A percentile compares a stretch with the other conserved stretches of the same genome.
Evolutionary conservation across 371 early-diverging fungal genomes (phyloP).

Genomic region (Lichtheimia hyalospora): DNA sequence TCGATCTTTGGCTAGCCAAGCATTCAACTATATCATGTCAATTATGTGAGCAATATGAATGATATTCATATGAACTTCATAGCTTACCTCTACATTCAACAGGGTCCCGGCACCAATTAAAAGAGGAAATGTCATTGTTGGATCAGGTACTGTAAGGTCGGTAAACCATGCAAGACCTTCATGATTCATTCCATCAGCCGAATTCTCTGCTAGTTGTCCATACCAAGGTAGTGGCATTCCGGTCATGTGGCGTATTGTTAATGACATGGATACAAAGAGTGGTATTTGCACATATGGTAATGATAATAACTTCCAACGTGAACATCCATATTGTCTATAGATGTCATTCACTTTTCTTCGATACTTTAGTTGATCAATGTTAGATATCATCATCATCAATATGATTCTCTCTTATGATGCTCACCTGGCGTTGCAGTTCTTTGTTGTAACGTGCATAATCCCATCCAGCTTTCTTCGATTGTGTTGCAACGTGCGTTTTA

Average conservation of each 20-base stretch:
- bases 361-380: slow-evolving; percentile 37
- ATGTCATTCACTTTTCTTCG: slow-evolving; percentile 56
- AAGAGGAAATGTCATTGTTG: slow-evolving; percentile 72
- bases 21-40: slow-evolving; percentile 41
- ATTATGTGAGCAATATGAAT: neutral
- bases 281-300: slow-evolving; percentile 80
- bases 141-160: slow-evolving; percentile 70
- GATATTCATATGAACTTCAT: too few species aligned
- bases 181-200: slow-evolving; percentile 51
- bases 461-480: slow-evolving; percentile 39
- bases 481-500: slow-evolving; percentile 44
- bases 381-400: neutral
- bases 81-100: slow-evolving; percentile 70
- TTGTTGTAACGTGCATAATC: slow-evolving; percentile 47
- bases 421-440: slow-evolving; percentile 53
- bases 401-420: neutral
- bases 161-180: slow-evolving; percentile 73
- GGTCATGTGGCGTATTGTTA: slow-evolving; percentile 68
- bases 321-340: slow-evolving; percentile 61
- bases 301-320: slow-evolving; percentile 62
- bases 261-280: slow-evolving; percentile 69
- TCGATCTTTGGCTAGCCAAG: slow-evolving; percentile 42
- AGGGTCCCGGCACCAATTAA: slow-evolving; percentile 68
- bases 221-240: slow-evolving; percentile 63
- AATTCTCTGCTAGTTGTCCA: slow-evolving; percentile 29